These are phyloP conservation scores for Rhododendron williamsianum DNA, from an alignment of 148 eudicot genomes.

Conservation along the genomic window DNA sequence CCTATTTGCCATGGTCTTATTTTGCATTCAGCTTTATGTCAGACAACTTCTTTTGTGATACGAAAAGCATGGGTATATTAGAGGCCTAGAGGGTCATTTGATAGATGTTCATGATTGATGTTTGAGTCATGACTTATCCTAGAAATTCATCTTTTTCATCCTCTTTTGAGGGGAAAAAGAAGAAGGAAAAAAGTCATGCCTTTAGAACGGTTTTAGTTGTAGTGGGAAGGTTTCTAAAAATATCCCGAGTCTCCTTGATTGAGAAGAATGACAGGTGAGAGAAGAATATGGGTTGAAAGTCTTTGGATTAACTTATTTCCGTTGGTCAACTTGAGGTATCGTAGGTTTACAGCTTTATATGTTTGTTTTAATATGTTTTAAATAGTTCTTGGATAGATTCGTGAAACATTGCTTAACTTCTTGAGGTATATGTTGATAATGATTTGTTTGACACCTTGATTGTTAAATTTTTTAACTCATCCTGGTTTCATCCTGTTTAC, in stretches of 20 bases:
- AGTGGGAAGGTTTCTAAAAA: background rate
- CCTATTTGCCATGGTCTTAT: background rate
- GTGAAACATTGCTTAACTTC: background rate
- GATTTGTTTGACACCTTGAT: background rate
- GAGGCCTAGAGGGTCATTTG: background rate
- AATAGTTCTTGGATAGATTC: background rate
- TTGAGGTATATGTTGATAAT: background rate
- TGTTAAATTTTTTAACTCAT: background rate
- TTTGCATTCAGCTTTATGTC: background rate
- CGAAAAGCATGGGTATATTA: background rate
- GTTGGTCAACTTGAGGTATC: background rate
- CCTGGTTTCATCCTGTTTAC: background rate
- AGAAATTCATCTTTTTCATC: background rate
- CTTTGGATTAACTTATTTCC: background rate
- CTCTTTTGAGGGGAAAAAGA: background rate
- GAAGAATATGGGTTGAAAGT: background rate
- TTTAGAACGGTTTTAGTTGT: background rate
- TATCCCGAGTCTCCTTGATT: background rate
- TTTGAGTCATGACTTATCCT: background rate
- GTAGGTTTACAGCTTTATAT: background rate
- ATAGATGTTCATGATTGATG: background rate
- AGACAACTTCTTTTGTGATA: background rate
- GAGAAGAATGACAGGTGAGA: background rate
- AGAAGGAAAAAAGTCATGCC: background rate
- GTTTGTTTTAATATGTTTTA: background rate